Conservation (phyloP, 176 grass and related monocot species). For the Cymbopogon citratus region DNA sequence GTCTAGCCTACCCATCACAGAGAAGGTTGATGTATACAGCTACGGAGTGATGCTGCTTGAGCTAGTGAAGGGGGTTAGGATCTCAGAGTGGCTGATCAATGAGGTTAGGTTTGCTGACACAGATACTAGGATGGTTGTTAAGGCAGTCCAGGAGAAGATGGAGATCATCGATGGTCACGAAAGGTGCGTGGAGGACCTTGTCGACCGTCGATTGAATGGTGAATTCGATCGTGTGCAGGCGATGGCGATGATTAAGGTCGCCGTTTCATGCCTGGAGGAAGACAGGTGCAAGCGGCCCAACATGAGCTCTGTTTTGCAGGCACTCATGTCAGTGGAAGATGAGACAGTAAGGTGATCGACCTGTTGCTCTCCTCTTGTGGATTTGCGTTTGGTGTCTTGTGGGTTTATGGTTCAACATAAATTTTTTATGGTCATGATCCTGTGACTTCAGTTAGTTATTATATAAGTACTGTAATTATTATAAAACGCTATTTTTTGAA, state of each 20-base stretch:
- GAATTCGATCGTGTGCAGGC: not conserved
- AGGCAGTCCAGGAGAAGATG: not conserved
- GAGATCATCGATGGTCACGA: not conserved
- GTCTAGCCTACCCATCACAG: not conserved
- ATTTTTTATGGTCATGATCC: no score
- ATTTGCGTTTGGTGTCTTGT: no score
- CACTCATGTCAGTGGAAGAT: slow-evolving; percentile 6
- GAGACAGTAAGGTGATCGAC: no score
- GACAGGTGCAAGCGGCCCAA: slow-evolving; percentile 11
- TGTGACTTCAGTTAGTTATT: no score
- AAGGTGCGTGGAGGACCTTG: not conserved
- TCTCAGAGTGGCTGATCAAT: slow-evolving; percentile 11
- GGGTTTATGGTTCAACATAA: no score
- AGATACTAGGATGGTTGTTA: not conserved
- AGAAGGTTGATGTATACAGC: slow-evolving; percentile 27
- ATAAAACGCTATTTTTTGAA: no score
- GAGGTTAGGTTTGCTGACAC: not conserved
- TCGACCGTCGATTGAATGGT: not conserved
- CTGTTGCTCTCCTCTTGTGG: no score
- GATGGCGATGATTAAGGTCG: not conserved
- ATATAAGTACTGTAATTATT: no score
- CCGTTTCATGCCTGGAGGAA: slow-evolving; percentile 7
- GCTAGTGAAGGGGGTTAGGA: slow-evolving; percentile 6
- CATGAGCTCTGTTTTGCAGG: slow-evolving; percentile 10
- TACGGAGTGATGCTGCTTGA: slow-evolving; percentile 22